Evolutionary conservation across 176 grass and related monocot species (phyloP).

Genomic region (Zoysia pacifica): DNA sequence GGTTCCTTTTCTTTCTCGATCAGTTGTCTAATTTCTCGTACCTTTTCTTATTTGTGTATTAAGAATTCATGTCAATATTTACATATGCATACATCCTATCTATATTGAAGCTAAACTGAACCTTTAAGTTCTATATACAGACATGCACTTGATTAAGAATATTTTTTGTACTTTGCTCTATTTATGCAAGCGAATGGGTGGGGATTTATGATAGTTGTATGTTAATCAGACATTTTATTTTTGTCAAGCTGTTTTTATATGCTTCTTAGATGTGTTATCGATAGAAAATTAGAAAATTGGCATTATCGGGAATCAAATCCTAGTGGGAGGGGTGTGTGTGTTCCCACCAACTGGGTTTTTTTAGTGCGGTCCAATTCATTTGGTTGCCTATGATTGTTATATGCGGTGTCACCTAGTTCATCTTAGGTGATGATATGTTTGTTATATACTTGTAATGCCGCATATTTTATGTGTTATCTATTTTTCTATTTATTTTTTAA

Average conservation of each 20-base stretch:
- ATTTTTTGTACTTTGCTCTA: not conserved
- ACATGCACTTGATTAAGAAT: not conserved
- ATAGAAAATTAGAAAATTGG: constrained; percentile 10
- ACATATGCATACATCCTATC: not conserved
- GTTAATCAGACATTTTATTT: constrained; percentile 12
- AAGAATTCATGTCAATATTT: constrained; percentile 14
- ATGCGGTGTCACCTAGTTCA: not conserved
- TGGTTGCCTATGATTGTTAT: not conserved
- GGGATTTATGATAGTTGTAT: not conserved
- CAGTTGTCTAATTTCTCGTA: constrained; percentile 38
- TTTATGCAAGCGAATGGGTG: constrained; percentile 9
- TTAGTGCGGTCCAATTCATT: not conserved
- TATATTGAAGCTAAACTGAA: constrained; percentile 14
- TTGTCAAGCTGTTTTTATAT: constrained; percentile 9
- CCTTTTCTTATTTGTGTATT: constrained; percentile 25
- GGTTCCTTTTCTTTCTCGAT: constrained; percentile 61
- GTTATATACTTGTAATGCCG: not conserved
- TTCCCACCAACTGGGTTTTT: not conserved
- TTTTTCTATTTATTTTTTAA: constrained; percentile 14
- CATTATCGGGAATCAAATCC: not conserved
- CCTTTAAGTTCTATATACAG: not conserved
- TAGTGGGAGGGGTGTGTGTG: not conserved
- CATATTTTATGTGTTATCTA: not conserved
- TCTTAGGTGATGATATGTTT: not conserved
- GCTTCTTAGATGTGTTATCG: constrained; percentile 17